phyloP scores from a whole-genome alignment of 2,329 filamentous ascomycete species.

The Ciborinia camelliae region DNA sequence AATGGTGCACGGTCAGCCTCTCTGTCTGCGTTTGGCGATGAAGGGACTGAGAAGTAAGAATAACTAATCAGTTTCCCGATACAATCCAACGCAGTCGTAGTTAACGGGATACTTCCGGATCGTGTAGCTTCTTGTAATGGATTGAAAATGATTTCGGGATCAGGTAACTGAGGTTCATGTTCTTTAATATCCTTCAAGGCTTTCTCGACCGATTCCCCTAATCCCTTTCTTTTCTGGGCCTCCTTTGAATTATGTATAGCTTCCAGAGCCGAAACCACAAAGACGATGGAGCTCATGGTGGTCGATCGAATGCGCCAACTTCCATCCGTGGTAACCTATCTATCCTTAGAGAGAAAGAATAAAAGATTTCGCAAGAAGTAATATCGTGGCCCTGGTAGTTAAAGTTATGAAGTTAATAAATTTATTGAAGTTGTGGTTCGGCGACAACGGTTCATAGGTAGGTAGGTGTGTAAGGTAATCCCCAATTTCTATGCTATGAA shows the following conservation, averaged over 20 bases:
- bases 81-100: conserved; percentile 89
- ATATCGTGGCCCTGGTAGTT: neutral
- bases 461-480: no score
- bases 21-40: conserved; percentile 41
- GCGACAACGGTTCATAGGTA: neutral
- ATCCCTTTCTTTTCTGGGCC: conserved; percentile 78
- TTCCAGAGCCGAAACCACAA: conserved; percentile 90
- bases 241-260: conserved; percentile 89
- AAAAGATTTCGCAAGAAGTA: neutral
- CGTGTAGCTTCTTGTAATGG: conserved; percentile 88
- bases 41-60: conserved; percentile 86
- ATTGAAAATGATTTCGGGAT: conserved; percentile 88
- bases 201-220: conserved; percentile 76
- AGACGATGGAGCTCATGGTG: conserved; percentile 89
- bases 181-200: conserved; percentile 85
- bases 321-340: conserved; percentile 29
- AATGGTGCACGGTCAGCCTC: conserved; percentile 60
- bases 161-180: conserved; percentile 74
- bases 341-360: neutral
- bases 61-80: conserved; percentile 99
- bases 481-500: neutral
- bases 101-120: conserved; percentile 77
- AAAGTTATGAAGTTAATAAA: conserved; percentile 5
- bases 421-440: neutral
- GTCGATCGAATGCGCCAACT: conserved; percentile 37